Percentiles rank a stretch among this genome's conserved stretches.
These are phyloP conservation scores for Chenopodium suecicum DNA, from an alignment of 148 eudicot genomes.

Conservation along the genomic window DNA sequence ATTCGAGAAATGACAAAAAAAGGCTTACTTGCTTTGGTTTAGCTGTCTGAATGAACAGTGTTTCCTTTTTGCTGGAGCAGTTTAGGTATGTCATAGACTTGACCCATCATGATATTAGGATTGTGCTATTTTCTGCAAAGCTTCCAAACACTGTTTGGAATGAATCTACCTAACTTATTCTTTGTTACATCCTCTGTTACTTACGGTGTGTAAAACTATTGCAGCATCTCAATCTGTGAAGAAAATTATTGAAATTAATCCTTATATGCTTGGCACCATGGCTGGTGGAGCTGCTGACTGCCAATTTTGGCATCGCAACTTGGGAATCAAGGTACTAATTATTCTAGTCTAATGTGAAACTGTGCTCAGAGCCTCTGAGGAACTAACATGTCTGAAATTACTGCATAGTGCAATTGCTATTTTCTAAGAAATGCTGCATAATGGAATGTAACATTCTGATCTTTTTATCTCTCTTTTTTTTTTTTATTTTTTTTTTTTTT, in stretches of 20 bases:
- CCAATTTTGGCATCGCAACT: constrained; percentile 97
- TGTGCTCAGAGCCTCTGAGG: not conserved
- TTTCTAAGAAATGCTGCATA: not conserved
- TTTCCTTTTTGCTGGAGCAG: not conserved
- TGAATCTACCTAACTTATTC: not conserved
- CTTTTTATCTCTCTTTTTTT: too few relatives aligned
- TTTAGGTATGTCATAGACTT: not conserved
- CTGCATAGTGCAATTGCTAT: not conserved
- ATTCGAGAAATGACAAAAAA: not conserved
- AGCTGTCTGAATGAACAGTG: not conserved
- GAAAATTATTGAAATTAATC: constrained; percentile 95
- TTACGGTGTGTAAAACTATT: constrained; percentile 8
- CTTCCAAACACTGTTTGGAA: not conserved
- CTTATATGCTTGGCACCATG: constrained; percentile 98
- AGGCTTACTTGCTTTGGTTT: not conserved
- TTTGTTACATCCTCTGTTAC: not conserved
- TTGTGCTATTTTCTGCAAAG: not conserved
- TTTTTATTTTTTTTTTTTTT: too few relatives aligned
- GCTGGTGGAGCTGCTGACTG: constrained; percentile 99
- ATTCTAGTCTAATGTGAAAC: not conserved
- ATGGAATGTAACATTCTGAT: too few relatives aligned
- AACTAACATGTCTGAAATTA: not conserved
- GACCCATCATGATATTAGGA: not conserved
- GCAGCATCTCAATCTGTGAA: constrained; percentile 96
- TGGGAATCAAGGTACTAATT: constrained; percentile 80